phyloP scores from a whole-genome alignment of 768 basidiomycete genomes.

The Chalciporus piperatus region DNA sequence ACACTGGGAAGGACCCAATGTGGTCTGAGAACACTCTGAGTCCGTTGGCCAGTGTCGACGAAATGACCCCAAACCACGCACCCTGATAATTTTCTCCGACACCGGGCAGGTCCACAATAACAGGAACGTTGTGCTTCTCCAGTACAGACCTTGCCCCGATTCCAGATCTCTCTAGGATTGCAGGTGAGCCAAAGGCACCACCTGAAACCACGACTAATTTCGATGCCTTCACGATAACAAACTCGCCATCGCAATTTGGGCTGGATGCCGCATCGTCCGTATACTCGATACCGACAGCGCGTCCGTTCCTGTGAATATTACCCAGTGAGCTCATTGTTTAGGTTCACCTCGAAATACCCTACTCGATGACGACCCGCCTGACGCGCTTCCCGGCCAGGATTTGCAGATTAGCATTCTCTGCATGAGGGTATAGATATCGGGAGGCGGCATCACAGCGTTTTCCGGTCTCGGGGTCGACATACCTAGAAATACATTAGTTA shows the following conservation, averaged over 20 bases:
- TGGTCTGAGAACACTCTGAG: slow-evolving; percentile 25
- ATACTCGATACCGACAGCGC: slow-evolving; percentile 40
- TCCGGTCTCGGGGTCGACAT: slow-evolving; percentile 42
- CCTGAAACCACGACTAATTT: slow-evolving; percentile 48
- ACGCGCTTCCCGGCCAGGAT: slow-evolving; percentile 30
- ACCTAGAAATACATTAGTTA: slow-evolving; percentile 34
- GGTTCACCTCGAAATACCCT: background rate
- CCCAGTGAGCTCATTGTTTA: background rate
- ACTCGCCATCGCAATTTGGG: slow-evolving; percentile 1
- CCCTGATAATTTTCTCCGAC: slow-evolving; percentile 73
- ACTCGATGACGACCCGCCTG: slow-evolving; percentile 37
- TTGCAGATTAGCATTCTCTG: slow-evolving; percentile 25
- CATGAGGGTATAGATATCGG: slow-evolving; percentile 30
- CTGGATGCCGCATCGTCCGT: slow-evolving; percentile 18
- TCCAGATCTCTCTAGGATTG: slow-evolving; percentile 62
- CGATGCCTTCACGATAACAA: slow-evolving; percentile 29
- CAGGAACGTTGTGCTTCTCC: slow-evolving; percentile 41
- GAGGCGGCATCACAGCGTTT: slow-evolving; percentile 26
- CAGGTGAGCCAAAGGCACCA: slow-evolving; percentile 55
- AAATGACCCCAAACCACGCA: slow-evolving; percentile 6
- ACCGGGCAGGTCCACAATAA: slow-evolving; percentile 64
- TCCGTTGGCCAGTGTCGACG: background rate
- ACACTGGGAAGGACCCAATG: slow-evolving; percentile 25
- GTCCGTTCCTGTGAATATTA: slow-evolving; percentile 25
- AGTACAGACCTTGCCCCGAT: slow-evolving; percentile 58